Evolutionary conservation across 108 stramenopile species (phyloP), one percentile per base, ranked within the genome.

Genomic region (Asterionellopsis glacialis): DNA sequence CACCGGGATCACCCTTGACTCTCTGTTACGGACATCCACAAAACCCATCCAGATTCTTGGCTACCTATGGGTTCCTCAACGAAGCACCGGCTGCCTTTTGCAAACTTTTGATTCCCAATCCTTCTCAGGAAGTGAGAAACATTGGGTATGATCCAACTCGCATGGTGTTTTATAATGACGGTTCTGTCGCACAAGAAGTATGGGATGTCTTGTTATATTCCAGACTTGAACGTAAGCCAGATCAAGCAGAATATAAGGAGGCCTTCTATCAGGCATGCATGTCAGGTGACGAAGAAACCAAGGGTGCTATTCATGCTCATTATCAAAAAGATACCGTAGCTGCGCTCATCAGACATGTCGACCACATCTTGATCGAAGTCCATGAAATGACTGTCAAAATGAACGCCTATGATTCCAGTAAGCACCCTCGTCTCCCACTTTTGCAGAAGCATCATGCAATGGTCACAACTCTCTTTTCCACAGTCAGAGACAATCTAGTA

Each of bases 1-100:
- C 74, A 0, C 56, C 77, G 1, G 77, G 77, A 0, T 23, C 41
- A 19, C 66, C 70, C 0, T 65, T 84, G 24, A 43, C 61, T 22
- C 55, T 79, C 16, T 76, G 70, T 42, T 84, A 84, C 53, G 80
- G 74, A 1, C 59, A 75, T 21, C 77, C 80, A 16, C 73, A 77
- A 24, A 81, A 81, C 47, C 83, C 83, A 1, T 81, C 77, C 11
- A 42, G 57, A n/a, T 48, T 81, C 21, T 65, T 84, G 16, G 80
- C 80, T 21, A 67, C 68, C 9, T 84, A 81, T 57, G 83, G 83
- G 0, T 84, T 84, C 50, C 40, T 84, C 9, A 70, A 85, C n/a
- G 22, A 58, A 11, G 41, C 69, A 13, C 47, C 67, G 7, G 75
- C 75, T 11, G 71, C 77, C 0, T 81, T 66, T 53, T 85, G 84